A percentile compares a stretch with the other conserved stretches of the same genome.
These are phyloP conservation scores for Boechera stricta DNA, from an alignment of 345 rosid species.

Conservation along the genomic window DNA sequence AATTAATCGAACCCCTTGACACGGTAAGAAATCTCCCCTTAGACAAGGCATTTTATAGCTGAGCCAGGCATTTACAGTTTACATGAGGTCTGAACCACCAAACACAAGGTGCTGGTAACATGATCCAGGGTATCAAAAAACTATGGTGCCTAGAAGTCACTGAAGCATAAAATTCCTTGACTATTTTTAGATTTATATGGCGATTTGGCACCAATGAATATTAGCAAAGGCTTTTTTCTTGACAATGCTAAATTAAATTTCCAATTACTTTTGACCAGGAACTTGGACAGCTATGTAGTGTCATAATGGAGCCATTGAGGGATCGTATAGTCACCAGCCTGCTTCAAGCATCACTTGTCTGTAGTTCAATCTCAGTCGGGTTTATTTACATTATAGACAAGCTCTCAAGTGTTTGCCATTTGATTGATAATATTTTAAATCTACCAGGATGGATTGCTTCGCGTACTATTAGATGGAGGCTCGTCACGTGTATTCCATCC, in stretches of 20 bases:
- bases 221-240: neutral
- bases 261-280: slow-evolving; percentile 57
- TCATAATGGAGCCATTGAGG: slow-evolving; percentile 88
- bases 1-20: slow-evolving; percentile 82
- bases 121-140: neutral
- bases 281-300: slow-evolving; percentile 77
- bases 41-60: neutral
- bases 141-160: slow-evolving; percentile 29
- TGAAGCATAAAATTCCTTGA: neutral
- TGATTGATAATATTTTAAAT: slow-evolving; percentile 16
- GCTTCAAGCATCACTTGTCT: slow-evolving; percentile 92
- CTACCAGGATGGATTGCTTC: slow-evolving; percentile 84
- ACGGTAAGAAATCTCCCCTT: slow-evolving; percentile 52
- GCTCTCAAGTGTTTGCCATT: slow-evolving; percentile 29
- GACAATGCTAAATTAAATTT: slow-evolving; percentile 33
- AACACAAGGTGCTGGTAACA: slow-evolving; percentile 4
- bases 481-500: slow-evolving; percentile 68
- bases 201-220: neutral
- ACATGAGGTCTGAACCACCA: slow-evolving; percentile 8
- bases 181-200: neutral
- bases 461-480: slow-evolving; percentile 92
- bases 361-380: slow-evolving; percentile 42
- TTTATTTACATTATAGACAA: neutral
- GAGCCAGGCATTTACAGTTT: slow-evolving; percentile 19
- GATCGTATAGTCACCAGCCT: slow-evolving; percentile 93